These are phyloP conservation scores for Lachancea fermentati DNA, from an alignment of 805 yeast species.

Conservation along the genomic window DNA sequence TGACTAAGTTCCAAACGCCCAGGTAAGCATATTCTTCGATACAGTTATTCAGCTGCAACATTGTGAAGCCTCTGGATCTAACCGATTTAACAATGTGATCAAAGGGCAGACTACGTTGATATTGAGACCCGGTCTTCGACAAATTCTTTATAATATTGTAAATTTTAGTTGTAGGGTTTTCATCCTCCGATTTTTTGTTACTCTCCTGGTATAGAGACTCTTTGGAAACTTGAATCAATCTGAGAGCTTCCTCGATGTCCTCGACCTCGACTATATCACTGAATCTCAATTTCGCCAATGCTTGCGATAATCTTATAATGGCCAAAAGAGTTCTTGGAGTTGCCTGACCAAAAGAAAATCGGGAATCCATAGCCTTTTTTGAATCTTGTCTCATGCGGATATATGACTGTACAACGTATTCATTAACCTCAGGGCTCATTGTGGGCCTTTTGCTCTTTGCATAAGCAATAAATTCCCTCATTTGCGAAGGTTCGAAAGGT, in stretches of 20 bases:
- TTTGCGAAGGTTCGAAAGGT: slow-evolving; percentile 71
- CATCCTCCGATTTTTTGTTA: slow-evolving; percentile 49
- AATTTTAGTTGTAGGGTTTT: slow-evolving; percentile 60
- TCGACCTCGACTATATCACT: slow-evolving; percentile 60
- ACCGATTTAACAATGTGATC: slow-evolving; percentile 55
- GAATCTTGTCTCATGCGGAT: slow-evolving; percentile 91
- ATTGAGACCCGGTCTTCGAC: slow-evolving; percentile 38
- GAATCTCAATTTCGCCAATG: slow-evolving; percentile 84
- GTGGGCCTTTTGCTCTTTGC: slow-evolving; percentile 85
- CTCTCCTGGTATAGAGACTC: slow-evolving; percentile 62
- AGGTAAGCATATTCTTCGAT: slow-evolving; percentile 65
- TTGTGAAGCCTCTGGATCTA: slow-evolving; percentile 78
- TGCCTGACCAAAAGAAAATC: slow-evolving; percentile 78
- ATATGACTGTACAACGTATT: slow-evolving; percentile 78
- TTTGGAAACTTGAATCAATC: slow-evolving; percentile 83
- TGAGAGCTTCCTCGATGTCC: slow-evolving; percentile 94
- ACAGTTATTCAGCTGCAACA: slow-evolving; percentile 70
- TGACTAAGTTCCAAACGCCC: slow-evolving; percentile 71
- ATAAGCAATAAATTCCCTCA: slow-evolving; percentile 81
- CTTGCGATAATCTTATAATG: slow-evolving; percentile 88
- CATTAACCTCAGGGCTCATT: slow-evolving; percentile 77
- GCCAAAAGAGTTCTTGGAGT: slow-evolving; percentile 94
- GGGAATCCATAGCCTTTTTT: slow-evolving; percentile 67
- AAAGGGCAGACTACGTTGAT: slow-evolving; percentile 35
- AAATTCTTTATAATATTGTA: slow-evolving; percentile 63